Evolutionary conservation across 2,329 filamentous ascomycete species (phyloP).

Genomic region (Zarea fungicola): DNA sequence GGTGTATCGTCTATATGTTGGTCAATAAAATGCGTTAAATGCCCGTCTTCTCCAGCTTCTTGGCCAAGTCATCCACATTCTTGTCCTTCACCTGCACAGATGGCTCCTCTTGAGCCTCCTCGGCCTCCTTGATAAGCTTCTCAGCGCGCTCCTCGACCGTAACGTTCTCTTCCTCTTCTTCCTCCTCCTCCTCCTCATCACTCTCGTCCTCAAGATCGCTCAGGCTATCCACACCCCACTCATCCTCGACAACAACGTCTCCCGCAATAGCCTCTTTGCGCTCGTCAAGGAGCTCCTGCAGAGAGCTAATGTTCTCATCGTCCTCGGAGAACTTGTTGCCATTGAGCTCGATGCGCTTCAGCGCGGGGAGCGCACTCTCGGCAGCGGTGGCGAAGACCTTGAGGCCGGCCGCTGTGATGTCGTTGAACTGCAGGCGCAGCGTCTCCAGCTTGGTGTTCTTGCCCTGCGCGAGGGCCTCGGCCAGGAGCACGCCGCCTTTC

Average conservation of each 20-base stretch:
- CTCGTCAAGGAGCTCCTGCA: slow-evolving; percentile 68
- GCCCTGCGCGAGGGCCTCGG: slow-evolving; percentile 65
- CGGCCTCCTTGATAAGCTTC: slow-evolving; percentile 63
- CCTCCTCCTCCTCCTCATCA: slow-evolving; percentile 63
- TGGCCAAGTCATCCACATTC: slow-evolving; percentile 76
- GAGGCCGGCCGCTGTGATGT: slow-evolving; percentile 74
- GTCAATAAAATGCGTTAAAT: slow-evolving; percentile 33
- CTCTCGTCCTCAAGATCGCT: slow-evolving; percentile 76
- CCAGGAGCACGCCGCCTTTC: slow-evolving; percentile 70
- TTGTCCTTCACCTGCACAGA: slow-evolving; percentile 66
- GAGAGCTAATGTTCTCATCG: slow-evolving; percentile 62
- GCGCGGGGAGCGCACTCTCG: slow-evolving; percentile 63
- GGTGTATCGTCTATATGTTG: slow-evolving; percentile 23
- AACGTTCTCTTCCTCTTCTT: slow-evolving; percentile 62
- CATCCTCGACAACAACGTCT: slow-evolving; percentile 65
- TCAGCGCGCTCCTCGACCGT: slow-evolving; percentile 61
- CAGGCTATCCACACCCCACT: slow-evolving; percentile 80
- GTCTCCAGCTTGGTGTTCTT: slow-evolving; percentile 75
- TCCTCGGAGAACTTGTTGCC: slow-evolving; percentile 93
- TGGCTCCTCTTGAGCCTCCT: slow-evolving; percentile 68
- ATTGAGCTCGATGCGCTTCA: slow-evolving; percentile 88
- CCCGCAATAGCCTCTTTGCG: slow-evolving; percentile 71
- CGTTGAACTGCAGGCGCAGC: slow-evolving; percentile 86
- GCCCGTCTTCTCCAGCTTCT: slow-evolving; percentile 66
- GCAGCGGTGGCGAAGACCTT: slow-evolving; percentile 66